These are phyloP conservation scores for Syzygium aqueum DNA, from an alignment of 345 rosid species.

Conservation along the genomic window DNA sequence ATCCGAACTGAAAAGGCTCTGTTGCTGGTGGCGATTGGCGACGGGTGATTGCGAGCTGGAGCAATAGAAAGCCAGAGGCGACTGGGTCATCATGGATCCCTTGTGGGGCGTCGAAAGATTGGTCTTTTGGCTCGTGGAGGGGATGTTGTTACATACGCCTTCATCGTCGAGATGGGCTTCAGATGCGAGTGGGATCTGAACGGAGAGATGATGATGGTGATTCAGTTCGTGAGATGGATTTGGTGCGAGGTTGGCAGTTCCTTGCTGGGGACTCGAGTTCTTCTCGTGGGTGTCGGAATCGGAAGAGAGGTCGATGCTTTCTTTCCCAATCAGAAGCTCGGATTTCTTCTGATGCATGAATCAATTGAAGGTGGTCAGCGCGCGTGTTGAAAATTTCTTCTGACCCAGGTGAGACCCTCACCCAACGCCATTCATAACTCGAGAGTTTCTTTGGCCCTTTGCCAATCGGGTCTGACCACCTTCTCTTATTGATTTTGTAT, in stretches of 20 bases:
- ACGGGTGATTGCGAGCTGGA: neutral
- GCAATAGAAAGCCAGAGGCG: slow-evolving; percentile 8
- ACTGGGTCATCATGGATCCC: slow-evolving; percentile 34
- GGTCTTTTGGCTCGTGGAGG: slow-evolving; percentile 4
- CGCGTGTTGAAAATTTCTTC: neutral
- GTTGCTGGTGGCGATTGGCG: neutral
- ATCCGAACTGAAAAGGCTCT: neutral
- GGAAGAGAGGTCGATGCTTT: neutral
- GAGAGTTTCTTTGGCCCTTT: too few relatives aligned
- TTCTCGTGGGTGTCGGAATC: slow-evolving; percentile 1
- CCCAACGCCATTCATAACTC: too few relatives aligned
- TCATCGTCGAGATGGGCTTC: slow-evolving; percentile 13
- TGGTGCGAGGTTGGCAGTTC: neutral
- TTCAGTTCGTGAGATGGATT: neutral
- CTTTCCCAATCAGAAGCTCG: slow-evolving; percentile 6
- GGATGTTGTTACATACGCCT: slow-evolving; percentile 4
- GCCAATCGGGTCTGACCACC: too few relatives aligned
- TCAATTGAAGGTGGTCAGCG: neutral
- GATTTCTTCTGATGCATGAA: slow-evolving; percentile 21
- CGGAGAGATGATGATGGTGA: slow-evolving; percentile 13
- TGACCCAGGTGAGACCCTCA: too few relatives aligned
- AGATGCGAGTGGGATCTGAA: slow-evolving; percentile 29
- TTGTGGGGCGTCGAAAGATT: slow-evolving; percentile 32
- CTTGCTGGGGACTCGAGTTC: neutral
- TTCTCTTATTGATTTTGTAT: too few relatives aligned